phyloP scores from a whole-genome alignment of 192 early-diverging fungal genomes.

The Entomortierella lignicola region DNA sequence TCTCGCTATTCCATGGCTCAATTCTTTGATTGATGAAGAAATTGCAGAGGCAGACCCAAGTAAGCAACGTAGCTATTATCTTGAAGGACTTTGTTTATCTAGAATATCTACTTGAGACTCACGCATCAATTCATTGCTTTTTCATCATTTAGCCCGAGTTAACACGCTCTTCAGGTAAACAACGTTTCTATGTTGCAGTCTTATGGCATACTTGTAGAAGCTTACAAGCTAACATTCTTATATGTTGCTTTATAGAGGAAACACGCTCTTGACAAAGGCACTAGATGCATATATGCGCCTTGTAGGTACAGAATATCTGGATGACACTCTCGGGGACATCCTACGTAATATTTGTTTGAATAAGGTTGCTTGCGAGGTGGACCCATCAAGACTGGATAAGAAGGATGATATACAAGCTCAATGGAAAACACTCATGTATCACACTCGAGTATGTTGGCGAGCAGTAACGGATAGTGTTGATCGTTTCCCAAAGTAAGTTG shows the following conservation, averaged over 20 bases:
- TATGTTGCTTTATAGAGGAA: constrained; percentile 56
- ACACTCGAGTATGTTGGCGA: constrained; percentile 62
- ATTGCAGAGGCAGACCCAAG: constrained; percentile 54
- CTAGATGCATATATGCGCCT: constrained; percentile 79
- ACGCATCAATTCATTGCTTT: too few relatives aligned
- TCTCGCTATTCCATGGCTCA: constrained; percentile 56
- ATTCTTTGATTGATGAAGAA: constrained; percentile 59
- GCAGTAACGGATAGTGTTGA: constrained; percentile 60
- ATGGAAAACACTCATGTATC: constrained; percentile 45
- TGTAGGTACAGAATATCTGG: constrained; percentile 68
- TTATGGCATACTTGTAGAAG: not conserved
- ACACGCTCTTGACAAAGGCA: constrained; percentile 74
- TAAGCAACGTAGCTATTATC: constrained; percentile 7
- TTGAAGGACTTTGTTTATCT: not conserved
- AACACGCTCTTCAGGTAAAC: constrained; percentile 62
- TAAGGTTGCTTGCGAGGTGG: constrained; percentile 73
- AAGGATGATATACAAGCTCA: constrained; percentile 25
- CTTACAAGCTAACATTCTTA: not conserved
- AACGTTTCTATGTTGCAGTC: not conserved
- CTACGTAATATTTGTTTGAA: constrained; percentile 64
- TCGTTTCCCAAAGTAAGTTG: constrained; percentile 58
- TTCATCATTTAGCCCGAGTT: constrained; percentile 47
- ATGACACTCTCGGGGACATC: constrained; percentile 72
- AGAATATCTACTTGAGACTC: too few relatives aligned
- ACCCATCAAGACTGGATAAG: constrained; percentile 58